Evolutionary conservation across 495 filamentous ascomycete species (phyloP).

Genomic region (Pseudomonodictys pantanalensis): DNA sequence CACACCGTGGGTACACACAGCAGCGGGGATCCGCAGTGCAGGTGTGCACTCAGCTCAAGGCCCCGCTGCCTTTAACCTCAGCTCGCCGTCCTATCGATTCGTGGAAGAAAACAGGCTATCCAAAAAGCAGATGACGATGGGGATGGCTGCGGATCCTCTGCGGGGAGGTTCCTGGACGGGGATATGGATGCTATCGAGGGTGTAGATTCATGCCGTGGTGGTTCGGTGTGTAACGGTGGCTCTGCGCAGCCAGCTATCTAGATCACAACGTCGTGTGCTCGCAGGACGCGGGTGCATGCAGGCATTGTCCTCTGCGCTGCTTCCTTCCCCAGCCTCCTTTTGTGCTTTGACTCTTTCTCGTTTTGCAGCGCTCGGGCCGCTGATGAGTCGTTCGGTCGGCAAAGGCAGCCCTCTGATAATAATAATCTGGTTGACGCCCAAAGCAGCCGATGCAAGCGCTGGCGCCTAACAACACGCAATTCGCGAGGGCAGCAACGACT

Average conservation of each 20-base stretch:
- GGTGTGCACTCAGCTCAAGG: constrained; percentile 1
- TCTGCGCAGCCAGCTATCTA: constrained; percentile 35
- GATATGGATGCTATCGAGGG: constrained; percentile 21
- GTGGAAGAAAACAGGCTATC: background rate
- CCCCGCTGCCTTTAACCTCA: background rate
- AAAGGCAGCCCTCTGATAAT: background rate
- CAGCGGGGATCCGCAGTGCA: constrained; percentile 4
- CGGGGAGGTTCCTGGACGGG: constrained; percentile 1
- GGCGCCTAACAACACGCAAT: constrained; percentile 7
- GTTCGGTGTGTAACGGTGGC: constrained; percentile 26
- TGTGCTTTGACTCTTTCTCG: background rate
- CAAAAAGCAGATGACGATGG: background rate
- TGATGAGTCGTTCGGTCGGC: background rate
- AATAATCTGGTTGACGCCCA: constrained; percentile 1
- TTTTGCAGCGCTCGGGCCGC: background rate
- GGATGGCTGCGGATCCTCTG: constrained; percentile 13
- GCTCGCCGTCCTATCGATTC: background rate
- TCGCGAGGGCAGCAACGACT: background rate
- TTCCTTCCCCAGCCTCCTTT: background rate
- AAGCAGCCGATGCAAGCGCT: constrained; percentile 2
- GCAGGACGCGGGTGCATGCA: background rate
- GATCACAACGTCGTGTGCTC: constrained; percentile 4
- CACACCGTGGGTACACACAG: background rate
- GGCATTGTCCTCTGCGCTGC: background rate
- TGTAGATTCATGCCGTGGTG: constrained; percentile 27